Evolutionary conservation across 2,329 filamentous ascomycete species (phyloP).

Genomic region (Apiospora malaysiana): DNA sequence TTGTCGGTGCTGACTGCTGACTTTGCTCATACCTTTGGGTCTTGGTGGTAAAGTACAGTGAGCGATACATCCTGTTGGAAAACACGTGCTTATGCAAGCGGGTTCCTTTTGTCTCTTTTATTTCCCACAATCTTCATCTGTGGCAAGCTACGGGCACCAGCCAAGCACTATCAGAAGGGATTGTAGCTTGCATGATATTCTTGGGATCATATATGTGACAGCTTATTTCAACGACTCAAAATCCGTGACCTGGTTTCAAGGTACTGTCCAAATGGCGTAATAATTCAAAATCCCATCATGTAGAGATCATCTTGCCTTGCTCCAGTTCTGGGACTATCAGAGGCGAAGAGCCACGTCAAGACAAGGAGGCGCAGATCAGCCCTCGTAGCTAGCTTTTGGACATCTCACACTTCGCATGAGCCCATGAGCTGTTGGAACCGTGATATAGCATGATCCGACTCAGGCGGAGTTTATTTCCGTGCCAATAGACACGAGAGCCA

Average conservation of each 20-base stretch:
- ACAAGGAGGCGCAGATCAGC: neutral
- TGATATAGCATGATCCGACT: neutral
- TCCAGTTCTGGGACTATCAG: neutral
- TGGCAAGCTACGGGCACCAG: slow-evolving; percentile 21
- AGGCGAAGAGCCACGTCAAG: neutral
- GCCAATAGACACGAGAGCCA: neutral
- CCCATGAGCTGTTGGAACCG: neutral
- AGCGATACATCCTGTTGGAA: neutral
- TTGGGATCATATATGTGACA: neutral
- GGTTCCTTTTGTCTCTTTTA: neutral
- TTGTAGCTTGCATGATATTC: neutral
- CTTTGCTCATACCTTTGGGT: neutral
- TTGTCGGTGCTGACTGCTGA: neutral
- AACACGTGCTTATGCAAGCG: neutral
- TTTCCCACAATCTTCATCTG: slow-evolving; percentile 14
- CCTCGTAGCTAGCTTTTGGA: neutral
- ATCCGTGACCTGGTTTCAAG: slow-evolving; percentile 29
- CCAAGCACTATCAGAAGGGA: neutral
- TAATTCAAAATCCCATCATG: neutral
- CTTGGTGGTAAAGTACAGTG: neutral
- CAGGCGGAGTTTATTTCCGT: slow-evolving; percentile 3
- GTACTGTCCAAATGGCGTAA: slow-evolving; percentile 11
- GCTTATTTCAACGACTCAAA: neutral
- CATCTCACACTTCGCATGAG: neutral
- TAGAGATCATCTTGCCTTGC: neutral